These are phyloP conservation scores for Capniomyces stellatus DNA, from an alignment of 371 early-diverging fungal species.

Conservation along the genomic window DNA sequence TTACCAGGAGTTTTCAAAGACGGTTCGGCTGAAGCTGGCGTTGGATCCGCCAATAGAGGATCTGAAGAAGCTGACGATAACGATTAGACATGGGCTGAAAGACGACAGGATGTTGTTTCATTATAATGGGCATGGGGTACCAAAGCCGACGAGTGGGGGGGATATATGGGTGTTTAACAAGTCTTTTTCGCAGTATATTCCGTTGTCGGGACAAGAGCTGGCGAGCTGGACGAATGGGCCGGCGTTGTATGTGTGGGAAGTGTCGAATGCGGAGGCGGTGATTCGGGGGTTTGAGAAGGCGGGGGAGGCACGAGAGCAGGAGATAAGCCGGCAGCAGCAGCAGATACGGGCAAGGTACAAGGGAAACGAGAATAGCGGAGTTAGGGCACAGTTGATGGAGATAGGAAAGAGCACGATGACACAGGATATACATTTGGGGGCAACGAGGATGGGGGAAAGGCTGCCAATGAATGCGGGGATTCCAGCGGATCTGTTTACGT, in stretches of 20 bases:
- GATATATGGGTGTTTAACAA: slow-evolving; percentile 98
- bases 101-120: slow-evolving; percentile 90
- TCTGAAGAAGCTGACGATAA: neutral
- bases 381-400: slow-evolving; percentile 18
- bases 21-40: neutral
- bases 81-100: slow-evolving; percentile 66
- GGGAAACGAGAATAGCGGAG: slow-evolving; percentile 5
- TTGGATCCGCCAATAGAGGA: slow-evolving; percentile 5
- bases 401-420: slow-evolving; percentile 25
- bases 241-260: slow-evolving; percentile 90
- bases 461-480: slow-evolving; percentile 85
- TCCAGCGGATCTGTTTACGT: slow-evolving; percentile 91
- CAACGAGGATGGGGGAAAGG: slow-evolving; percentile 67
- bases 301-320: slow-evolving; percentile 29
- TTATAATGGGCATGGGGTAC: slow-evolving; percentile 97
- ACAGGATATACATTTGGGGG: slow-evolving; percentile 89
- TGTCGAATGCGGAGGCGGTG: slow-evolving; percentile 82
- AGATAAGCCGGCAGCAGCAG: slow-evolving; percentile 4
- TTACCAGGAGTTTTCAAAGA: slow-evolving; percentile 1
- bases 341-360: slow-evolving; percentile 2
- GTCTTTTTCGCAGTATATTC: slow-evolving; percentile 93
- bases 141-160: slow-evolving; percentile 83
- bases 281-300: slow-evolving; percentile 73
- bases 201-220: slow-evolving; percentile 74
- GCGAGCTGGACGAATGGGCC: slow-evolving; percentile 92